Base-by-base conservation (phyloP, 805 yeast species). In the Komagataella ulmi region DNA sequence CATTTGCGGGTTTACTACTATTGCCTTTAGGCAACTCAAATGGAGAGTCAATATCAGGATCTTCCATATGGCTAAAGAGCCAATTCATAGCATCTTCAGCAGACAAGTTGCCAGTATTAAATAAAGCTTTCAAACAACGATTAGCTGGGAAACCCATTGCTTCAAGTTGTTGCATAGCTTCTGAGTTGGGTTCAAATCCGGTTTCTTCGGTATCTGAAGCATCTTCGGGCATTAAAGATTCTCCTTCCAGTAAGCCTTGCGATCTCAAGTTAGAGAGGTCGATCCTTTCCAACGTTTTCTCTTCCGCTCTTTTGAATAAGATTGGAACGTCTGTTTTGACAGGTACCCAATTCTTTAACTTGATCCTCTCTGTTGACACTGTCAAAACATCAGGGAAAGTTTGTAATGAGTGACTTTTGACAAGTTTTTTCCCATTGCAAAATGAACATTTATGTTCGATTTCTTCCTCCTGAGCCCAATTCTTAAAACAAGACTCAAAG, bases 51-150 rank as follows among this genome's bases (percentile, higher is more conserved):
- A 90, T 76, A 59, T 79, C 85, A 1, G 81, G 62, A 63, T 88
- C 97, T 21, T 90, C 97, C 83, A 88, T 79, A 61, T 90, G 96
- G 18, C 76, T 85, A 61, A 93, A 83, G 5, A 93, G 63, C 96
- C 97, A 88, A 58, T 88, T 86, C 85, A 86, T 81, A 0, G 97
- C 96, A 5, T 74, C 73, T 56, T 91, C 97, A 0, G 62, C 55
- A 47, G 65, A 69, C 0, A 65, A 56, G 58, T 89, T 89, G 0
- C 88, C 91, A 0, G 96, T 88, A 18, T 77, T 67, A 58, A 73
- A 83, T 43, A 91, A 69, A 0, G 91, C 96, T 57, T 81, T 78
- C 30, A 71, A 70, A 46, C 83, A 73, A 49, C 91, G 74, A 19
- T 75, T 73, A 50, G 77, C 78, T 1, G 89, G 77, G 62, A 93